Percentiles rank a stretch among this genome's conserved stretches.
These are phyloP conservation scores for Neovahlkampfia damariscottae DNA, from an alignment of 78 protist species.

Conservation along the genomic window DNA sequence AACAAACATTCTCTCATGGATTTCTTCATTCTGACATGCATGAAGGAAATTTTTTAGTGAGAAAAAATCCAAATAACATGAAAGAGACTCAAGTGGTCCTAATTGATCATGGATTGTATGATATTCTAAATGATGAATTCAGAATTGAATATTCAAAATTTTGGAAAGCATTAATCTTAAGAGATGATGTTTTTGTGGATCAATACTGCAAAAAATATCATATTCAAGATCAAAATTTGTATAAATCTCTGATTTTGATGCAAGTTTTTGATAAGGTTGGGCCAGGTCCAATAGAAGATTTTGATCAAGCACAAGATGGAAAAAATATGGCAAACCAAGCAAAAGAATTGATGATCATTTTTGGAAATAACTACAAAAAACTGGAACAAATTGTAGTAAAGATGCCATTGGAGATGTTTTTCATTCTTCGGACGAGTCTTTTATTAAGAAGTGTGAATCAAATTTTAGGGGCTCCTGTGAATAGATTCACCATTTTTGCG, in stretches of 20 bases:
- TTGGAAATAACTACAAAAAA: neutral
- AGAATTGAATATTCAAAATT: neutral
- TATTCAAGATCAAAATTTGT: neutral
- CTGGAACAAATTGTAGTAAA: neutral
- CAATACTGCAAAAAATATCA: neutral
- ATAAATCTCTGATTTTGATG: neutral
- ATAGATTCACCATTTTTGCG: neutral
- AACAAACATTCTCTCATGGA: slow-evolving; percentile 40
- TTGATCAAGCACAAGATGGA: neutral
- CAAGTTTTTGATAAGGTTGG: neutral
- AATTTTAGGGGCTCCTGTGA: neutral
- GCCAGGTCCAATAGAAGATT: too few species aligned
- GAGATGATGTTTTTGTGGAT: neutral
- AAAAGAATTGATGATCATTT: neutral
- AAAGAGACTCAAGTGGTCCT: slow-evolving; percentile 33
- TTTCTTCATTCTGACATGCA: slow-evolving; percentile 49
- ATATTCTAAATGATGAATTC: slow-evolving; percentile 22
- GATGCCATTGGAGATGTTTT: neutral
- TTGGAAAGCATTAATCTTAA: neutral
- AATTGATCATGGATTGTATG: slow-evolving; percentile 50
- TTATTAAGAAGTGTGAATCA: neutral
- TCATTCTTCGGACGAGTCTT: neutral
- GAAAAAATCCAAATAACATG: neutral
- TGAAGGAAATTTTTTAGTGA: slow-evolving; percentile 41
- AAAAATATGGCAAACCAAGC: neutral